These are phyloP conservation scores for Prinsepia uniflora DNA, from an alignment of 306 rosid genomes.

Conservation along the genomic window DNA sequence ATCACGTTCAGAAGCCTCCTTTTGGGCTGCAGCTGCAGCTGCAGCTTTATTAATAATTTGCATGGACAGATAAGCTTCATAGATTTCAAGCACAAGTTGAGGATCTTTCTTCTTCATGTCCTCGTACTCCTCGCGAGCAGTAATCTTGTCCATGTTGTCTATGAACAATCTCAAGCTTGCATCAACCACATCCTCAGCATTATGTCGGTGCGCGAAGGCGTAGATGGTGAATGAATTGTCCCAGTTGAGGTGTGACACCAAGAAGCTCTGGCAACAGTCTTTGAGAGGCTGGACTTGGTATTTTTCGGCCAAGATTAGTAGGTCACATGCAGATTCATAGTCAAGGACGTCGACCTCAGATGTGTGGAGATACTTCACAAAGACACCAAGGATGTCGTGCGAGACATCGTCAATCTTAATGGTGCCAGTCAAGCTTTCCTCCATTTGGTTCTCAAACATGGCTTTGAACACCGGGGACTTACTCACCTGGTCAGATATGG, in stretches of 20 bases:
- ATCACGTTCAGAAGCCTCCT: too few relatives aligned
- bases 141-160: conserved; percentile 56
- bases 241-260: conserved; percentile 56
- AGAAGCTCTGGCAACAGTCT: conserved; percentile 54
- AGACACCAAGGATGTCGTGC: conserved; percentile 52
- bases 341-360: conserved; percentile 56
- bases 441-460: conserved; percentile 79
- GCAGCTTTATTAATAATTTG: too few relatives aligned
- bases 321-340: too few relatives aligned
- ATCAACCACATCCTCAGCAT: conserved; percentile 41
- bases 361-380: conserved; percentile 66
- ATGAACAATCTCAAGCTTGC: conserved; percentile 49
- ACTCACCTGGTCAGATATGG: too few relatives aligned
- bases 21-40: too few relatives aligned
- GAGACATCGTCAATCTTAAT: conserved; percentile 66
- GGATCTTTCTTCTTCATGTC: conserved; percentile 59
- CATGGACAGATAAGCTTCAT: conserved; percentile 57
- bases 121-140: conserved; percentile 41
- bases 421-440: conserved; percentile 69
- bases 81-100: conserved; percentile 63
- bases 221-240: conserved; percentile 50
- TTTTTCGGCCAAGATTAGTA: conserved; percentile 41
- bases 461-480: conserved; percentile 82
- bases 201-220: conserved; percentile 60
- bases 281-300: conserved; percentile 73